Evolutionary conservation across 805 yeast genomes (phyloP).

Genomic region (Zygotorulaspora florentina): DNA sequence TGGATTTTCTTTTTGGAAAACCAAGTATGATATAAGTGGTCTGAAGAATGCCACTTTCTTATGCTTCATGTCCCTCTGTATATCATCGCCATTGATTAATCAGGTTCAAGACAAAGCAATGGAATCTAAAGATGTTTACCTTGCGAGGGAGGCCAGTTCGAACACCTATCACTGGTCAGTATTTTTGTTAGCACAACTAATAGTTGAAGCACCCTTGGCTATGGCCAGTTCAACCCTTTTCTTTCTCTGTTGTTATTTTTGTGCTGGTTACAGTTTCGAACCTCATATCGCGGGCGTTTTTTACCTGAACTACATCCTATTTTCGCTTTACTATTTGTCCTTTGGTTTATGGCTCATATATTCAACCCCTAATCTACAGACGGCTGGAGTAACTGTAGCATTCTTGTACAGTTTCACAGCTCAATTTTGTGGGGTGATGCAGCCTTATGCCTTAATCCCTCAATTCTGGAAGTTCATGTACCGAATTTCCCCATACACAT

Average conservation of each 20-base stretch:
- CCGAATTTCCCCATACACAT: conserved; percentile 60
- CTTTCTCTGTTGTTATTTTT: conserved; percentile 51
- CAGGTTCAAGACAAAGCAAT: conserved; percentile 62
- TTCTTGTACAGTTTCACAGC: conserved; percentile 35
- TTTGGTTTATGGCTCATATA: conserved; percentile 51
- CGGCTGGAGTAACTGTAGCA: conserved; percentile 61
- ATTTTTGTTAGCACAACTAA: conserved; percentile 49
- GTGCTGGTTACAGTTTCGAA: conserved; percentile 40
- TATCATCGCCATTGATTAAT: conserved; percentile 55
- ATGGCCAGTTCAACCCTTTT: conserved; percentile 46
- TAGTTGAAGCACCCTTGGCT: conserved; percentile 61
- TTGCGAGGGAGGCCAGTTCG: conserved; percentile 67
- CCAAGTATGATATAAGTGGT: conserved; percentile 49
- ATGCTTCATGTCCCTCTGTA: conserved; percentile 55
- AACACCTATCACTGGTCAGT: conserved; percentile 73
- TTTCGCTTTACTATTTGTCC: conserved; percentile 42
- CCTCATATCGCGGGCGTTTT: conserved; percentile 50
- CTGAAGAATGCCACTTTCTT: conserved; percentile 60
- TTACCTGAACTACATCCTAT: conserved; percentile 41
- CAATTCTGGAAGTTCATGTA: conserved; percentile 75
- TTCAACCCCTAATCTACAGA: conserved; percentile 62
- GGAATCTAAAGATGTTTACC: conserved; percentile 57
- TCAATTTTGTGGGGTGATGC: conserved; percentile 39
- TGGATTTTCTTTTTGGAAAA: conserved; percentile 71
- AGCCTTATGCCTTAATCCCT: conserved; percentile 47